Evolutionary conservation across 2,329 filamentous ascomycete species (phyloP).

Genomic region (Stagonosporopsis chrysanthemi): DNA sequence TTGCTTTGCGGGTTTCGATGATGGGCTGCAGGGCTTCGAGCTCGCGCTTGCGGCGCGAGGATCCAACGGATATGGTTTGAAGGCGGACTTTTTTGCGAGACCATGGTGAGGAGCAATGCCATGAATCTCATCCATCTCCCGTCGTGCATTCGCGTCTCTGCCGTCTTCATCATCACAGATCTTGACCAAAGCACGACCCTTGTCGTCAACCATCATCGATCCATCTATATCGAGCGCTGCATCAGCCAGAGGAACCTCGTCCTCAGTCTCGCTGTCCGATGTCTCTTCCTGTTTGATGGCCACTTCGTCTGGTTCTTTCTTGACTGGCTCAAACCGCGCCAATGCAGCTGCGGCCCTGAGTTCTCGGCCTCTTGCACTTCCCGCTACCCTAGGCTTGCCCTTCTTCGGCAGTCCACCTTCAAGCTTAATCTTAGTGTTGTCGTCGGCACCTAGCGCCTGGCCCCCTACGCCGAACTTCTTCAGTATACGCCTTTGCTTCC

Average conservation of each 20-base stretch:
- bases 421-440: conserved; percentile 68
- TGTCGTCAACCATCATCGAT: conserved; percentile 67
- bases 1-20: not conserved
- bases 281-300: conserved; percentile 46
- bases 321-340: conserved; percentile 69
- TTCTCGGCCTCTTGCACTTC: conserved; percentile 76
- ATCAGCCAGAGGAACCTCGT: conserved; percentile 48
- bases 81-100: not conserved
- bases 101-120: conserved; percentile 45
- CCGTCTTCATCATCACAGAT: conserved; percentile 75
- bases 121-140: conserved; percentile 73
- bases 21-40: not conserved
- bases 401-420: conserved; percentile 69
- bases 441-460: conserved; percentile 72
- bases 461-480: conserved; percentile 81
- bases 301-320: conserved; percentile 52
- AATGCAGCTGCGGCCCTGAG: conserved; percentile 78
- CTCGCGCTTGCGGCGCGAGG: not conserved
- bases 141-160: conserved; percentile 46
- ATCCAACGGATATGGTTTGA: not conserved
- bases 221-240: conserved; percentile 72
- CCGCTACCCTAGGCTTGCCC: conserved; percentile 75
- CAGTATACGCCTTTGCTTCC: conserved; percentile 73
- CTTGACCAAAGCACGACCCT: conserved; percentile 71
- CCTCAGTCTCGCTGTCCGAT: conserved; percentile 47